A percentile compares a stretch with the other conserved stretches of the same genome.
Conservation (phyloP, 2,329 filamentous ascomycete species). For the Cordyceps cateniannulata region DNA sequence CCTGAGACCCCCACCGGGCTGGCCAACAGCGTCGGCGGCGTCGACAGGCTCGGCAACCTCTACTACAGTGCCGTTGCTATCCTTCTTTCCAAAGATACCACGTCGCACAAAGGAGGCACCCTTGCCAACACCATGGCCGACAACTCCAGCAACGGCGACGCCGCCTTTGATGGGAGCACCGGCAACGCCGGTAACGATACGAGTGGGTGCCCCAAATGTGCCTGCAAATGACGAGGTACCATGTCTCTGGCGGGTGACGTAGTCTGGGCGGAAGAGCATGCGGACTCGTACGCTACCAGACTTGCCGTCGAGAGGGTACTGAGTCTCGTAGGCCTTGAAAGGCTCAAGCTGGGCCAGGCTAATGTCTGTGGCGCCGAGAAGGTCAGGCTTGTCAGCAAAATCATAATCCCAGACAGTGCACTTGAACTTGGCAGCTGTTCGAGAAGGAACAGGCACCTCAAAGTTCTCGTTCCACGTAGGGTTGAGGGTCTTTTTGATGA, state of each 20-base stretch:
- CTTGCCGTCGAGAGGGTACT: constrained; percentile 76
- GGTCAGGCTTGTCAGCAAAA: constrained; percentile 90
- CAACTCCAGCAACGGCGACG: constrained; percentile 63
- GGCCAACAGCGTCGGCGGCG: constrained; percentile 16
- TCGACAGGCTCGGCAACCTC: constrained; percentile 30
- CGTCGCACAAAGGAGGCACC: constrained; percentile 87
- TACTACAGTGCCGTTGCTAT: constrained; percentile 38
- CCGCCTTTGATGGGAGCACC: constrained; percentile 94
- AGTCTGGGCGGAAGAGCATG: constrained; percentile 87
- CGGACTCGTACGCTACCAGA: constrained; percentile 77
- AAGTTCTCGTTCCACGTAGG: constrained; percentile 97
- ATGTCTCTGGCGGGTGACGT: constrained; percentile 78
- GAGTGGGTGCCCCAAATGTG: constrained; percentile 79
- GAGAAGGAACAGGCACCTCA: constrained; percentile 72
- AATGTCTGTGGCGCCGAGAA: constrained; percentile 71
- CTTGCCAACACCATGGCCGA: constrained; percentile 76
- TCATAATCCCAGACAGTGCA: constrained; percentile 92
- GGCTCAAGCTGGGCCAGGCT: constrained; percentile 76
- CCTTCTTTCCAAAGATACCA: constrained; percentile 69
- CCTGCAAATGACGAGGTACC: constrained; percentile 90
- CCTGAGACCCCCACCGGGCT: constrained; percentile 32
- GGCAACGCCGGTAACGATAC: constrained; percentile 73
- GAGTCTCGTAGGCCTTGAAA: constrained; percentile 72
- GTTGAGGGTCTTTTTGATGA: constrained; percentile 92
- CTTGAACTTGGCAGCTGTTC: constrained; percentile 76